Base-by-base conservation (phyloP, 441 rosid species). In the Adansonia grandidieri region DNA sequence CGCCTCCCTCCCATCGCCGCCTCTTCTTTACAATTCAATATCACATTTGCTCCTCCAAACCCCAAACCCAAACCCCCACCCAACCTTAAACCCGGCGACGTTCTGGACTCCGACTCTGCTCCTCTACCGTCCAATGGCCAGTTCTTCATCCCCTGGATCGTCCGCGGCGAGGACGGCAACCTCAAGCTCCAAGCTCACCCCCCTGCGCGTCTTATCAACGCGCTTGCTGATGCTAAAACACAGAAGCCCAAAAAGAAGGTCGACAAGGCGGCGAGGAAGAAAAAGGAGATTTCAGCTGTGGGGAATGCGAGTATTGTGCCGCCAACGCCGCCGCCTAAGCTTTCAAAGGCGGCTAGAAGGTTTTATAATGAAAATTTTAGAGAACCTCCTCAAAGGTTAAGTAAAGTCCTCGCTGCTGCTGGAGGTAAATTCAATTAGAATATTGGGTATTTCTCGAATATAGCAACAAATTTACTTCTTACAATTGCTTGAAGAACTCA, bases 401-500 rank as follows among this genome's bases (percentile, higher is more conserved):
- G 98, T 83, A 96, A 96, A 80, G 94, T 96, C 77, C 95, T 96
- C 17, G 97, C 97, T 50, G 92, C 98, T 75, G 91, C 97, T 69
- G 98, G 99, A 89, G 99, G 98, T 95, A 87, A 44, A 19, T 47
- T 47, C 32, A 68, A 10, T 19, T 68, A 13, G 7, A 70, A 70
- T 51, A 15, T 71, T 51, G 45, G 45, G 61, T 50, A 24, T 71
- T 51, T 47, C 0, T 20, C 28, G 56, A 45, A 20, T 68, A 47
- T 20, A 4, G 37, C 3, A 8, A 9, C 37, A 17, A 9, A 45
- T 9, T 45, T 44, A 20, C 37, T 65, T n/a, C 1, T 3, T 66
- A 10, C 37, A 2, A 7, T 28, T 71, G 40, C 50, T 42, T 15
- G 42, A n/a, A 65, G 48, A 64, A 40, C 13, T 40, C 0, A 15